These are phyloP conservation scores for Rutstroemia sp. DNA, from an alignment of 2,329 filamentous ascomycete species.

Conservation along the genomic window DNA sequence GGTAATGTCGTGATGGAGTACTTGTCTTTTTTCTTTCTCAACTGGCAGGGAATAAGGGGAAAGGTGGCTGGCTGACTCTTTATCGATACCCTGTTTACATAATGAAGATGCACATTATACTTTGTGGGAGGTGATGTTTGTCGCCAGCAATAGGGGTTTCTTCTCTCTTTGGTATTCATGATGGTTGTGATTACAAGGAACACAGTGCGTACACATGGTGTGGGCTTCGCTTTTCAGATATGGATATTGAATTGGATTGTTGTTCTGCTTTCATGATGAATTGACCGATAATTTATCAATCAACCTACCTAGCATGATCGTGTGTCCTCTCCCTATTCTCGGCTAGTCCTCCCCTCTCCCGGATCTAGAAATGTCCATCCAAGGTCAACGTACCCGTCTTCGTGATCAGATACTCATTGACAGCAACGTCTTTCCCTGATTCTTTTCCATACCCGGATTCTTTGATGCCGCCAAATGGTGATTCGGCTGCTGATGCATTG, in stretches of 20 bases:
- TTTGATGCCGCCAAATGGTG: conserved; percentile 62
- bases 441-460: conserved; percentile 63
- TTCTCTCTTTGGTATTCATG: no score
- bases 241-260: no score
- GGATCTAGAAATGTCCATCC: conserved; percentile 47
- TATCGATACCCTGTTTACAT: background rate
- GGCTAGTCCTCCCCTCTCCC: background rate
- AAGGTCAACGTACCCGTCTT: conserved; percentile 60
- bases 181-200: no score
- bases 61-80: background rate
- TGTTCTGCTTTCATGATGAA: no score
- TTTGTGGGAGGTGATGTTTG: no score
- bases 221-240: no score
- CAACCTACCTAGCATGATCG: no score
- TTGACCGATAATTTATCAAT: no score
- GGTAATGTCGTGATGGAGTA: background rate
- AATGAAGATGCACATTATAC: background rate
- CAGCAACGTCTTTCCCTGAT: conserved; percentile 57
- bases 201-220: no score
- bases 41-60: background rate
- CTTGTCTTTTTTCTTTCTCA: background rate
- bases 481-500: conserved; percentile 58
- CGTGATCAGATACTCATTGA: conserved; percentile 54
- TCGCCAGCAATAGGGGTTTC: no score
- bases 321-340: no score